Evolutionary conservation across 148 eudicot genomes (phyloP).

Genomic region (Silene latifolia): DNA sequence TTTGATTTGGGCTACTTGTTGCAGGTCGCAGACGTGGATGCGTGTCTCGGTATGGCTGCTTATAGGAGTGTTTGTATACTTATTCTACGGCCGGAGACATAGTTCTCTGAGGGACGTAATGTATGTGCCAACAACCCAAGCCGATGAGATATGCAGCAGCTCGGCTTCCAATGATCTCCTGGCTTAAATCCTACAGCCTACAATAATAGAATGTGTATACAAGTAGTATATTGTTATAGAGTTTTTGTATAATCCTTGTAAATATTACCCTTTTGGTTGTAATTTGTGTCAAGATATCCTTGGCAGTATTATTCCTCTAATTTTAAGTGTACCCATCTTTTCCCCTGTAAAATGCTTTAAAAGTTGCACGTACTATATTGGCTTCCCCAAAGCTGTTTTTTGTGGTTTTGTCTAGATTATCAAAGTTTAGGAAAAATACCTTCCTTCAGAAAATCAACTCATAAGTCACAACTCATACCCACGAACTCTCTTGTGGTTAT

Average conservation of each 20-base stretch:
- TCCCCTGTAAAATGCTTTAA: too few relatives aligned
- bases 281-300: conserved; percentile 22
- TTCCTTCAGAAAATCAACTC: too few relatives aligned
- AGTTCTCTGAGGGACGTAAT: conserved; percentile 40
- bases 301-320: conserved; percentile 1
- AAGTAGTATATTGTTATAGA: conserved; percentile 12
- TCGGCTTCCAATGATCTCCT: conserved; percentile 19
- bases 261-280: conserved; percentile 14
- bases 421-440: too few relatives aligned
- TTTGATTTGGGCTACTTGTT: conserved; percentile 1
- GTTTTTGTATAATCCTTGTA: conserved; percentile 1
- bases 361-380: too few relatives aligned
- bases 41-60: conserved; percentile 57
- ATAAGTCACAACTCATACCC: too few relatives aligned
- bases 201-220: conserved; percentile 15
- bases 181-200: conserved; percentile 17
- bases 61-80: conserved; percentile 46
- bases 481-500: too few relatives aligned
- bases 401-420: too few relatives aligned
- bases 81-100: conserved; percentile 52
- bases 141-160: conserved; percentile 26
- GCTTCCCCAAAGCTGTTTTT: too few relatives aligned
- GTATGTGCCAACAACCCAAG: conserved; percentile 32
- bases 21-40: conserved; percentile 58
- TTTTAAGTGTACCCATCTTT: neutral